phyloP scores from a whole-genome alignment of 2,329 filamentous ascomycete genomes.

The Stemphylium beticola region DNA sequence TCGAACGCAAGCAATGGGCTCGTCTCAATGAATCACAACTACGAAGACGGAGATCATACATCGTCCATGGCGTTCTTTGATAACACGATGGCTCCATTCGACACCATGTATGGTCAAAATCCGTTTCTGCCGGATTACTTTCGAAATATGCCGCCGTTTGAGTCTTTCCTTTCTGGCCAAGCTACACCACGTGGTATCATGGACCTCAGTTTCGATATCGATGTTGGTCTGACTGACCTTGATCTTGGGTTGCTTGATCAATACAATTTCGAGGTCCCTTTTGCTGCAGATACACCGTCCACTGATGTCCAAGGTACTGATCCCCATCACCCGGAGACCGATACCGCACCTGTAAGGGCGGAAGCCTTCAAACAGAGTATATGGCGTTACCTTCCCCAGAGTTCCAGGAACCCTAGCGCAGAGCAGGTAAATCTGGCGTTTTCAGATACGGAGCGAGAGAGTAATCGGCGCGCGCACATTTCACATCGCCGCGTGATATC shows the following conservation, averaged over 20 bases:
- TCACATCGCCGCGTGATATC: conserved; percentile 48
- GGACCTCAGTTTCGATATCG: conserved; percentile 54
- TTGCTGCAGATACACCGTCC: conserved; percentile 41
- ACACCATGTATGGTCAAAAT: conserved; percentile 23
- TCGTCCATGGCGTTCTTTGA: conserved; percentile 23
- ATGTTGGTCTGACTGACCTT: conserved; percentile 54
- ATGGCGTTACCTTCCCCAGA: conserved; percentile 53
- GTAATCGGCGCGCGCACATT: conserved; percentile 40
- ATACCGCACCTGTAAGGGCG: conserved; percentile 31
- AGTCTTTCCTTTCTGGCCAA: conserved; percentile 43
- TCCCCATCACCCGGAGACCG: conserved; percentile 21
- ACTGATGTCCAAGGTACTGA: conserved; percentile 28
- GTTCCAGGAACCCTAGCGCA: conserved; percentile 33
- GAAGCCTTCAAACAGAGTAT: conserved; percentile 52
- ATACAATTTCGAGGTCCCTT: conserved; percentile 54
- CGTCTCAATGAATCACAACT: conserved; percentile 12
- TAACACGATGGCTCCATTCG: conserved; percentile 18
- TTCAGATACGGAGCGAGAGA: conserved; percentile 42
- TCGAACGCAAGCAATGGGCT: conserved; percentile 5
- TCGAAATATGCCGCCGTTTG: conserved; percentile 39
- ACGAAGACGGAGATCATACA: conserved; percentile 6
- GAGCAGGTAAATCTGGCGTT: conserved; percentile 50
- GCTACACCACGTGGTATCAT: conserved; percentile 54
- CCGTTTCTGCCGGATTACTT: conserved; percentile 36
- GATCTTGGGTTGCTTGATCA: conserved; percentile 55